Evolutionary conservation across 2,329 filamentous ascomycete genomes (phyloP), one percentile per base, ranked within the genome.

Genomic region (Aspergillus fischeri): DNA sequence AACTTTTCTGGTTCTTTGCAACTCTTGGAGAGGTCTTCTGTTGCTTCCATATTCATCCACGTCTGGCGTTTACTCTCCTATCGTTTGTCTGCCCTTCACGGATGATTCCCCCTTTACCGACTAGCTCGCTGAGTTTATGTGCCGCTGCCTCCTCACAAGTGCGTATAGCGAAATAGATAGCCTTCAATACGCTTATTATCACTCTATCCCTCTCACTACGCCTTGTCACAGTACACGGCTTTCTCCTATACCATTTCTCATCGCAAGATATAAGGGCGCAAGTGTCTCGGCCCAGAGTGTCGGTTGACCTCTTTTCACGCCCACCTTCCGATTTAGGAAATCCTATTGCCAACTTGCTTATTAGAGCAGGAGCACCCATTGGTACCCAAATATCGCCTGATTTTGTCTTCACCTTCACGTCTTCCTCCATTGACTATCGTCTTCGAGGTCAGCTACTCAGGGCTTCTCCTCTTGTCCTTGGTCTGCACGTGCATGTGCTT

Each of bases 41-140:
- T 54, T 56, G 49, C 49, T 57, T 42, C 29, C 50, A 38, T 59
- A 42, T 24, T 54, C 57, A 38, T 54, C 44, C 53, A 44, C 45
- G 41, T 51, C 53, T 60, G 52, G 35, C 58, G 51, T 59, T 63
- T 51, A 42, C 41, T 42, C 57, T 57, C 54, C 47, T 49, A 29
- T 58, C 49, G 60, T 51, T 51, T 60, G 47, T 63, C 44, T 47
- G 44, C 44, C 24, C 44, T 47, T 25, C 54, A 56, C 58, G 62
- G 65, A 69, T 69, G 68, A 70, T 71, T 71, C 67, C 68, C 67
- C 67, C 54, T 66, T 54, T 65, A 60, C 60, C 57, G 61, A 56
- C 51, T 54, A 58, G 55, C 52, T 60, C 42, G 29, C 28, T 59
- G 29, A 60, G 51, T 56, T 58, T 47, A 51, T 64, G 56, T 64